phyloP scores from a whole-genome alignment of 2,329 filamentous ascomycete genomes.

The Pseudogymnoascus sp. region DNA sequence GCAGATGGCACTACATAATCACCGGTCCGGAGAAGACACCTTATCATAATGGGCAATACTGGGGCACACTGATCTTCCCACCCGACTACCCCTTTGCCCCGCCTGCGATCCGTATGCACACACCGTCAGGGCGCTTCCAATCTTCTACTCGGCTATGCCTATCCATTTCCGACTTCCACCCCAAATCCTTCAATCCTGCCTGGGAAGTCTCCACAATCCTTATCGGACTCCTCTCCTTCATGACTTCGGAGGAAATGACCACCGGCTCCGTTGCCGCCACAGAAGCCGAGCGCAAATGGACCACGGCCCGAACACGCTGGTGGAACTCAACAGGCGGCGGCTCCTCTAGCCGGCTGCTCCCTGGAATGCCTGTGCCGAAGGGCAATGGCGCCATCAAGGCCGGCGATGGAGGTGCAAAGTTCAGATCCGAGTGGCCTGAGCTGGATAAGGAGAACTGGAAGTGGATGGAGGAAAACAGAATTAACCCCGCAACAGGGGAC shows the following conservation, averaged over 20 bases:
- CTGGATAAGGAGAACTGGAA: slow-evolving; percentile 82
- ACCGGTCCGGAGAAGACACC: slow-evolving; percentile 91
- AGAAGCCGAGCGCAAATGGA: slow-evolving; percentile 66
- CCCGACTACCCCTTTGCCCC: slow-evolving; percentile 96
- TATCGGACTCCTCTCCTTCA: slow-evolving; percentile 89
- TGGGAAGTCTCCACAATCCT: slow-evolving; percentile 98
- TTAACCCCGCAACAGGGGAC: slow-evolving; percentile 70
- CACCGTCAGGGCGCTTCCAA: slow-evolving; percentile 89
- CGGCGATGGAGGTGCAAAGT: slow-evolving; percentile 87
- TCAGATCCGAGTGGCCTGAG: slow-evolving; percentile 82
- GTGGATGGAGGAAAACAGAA: slow-evolving; percentile 77
- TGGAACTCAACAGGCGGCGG: slow-evolving; percentile 95
- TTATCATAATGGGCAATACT: slow-evolving; percentile 93
- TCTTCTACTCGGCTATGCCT: slow-evolving; percentile 86
- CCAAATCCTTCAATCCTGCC: slow-evolving; percentile 94
- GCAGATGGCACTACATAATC: slow-evolving; percentile 87
- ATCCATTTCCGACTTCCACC: slow-evolving; percentile 95
- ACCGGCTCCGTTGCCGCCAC: slow-evolving; percentile 79
- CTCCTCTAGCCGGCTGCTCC: slow-evolving; percentile 46
- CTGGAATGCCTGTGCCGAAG: slow-evolving; percentile 45
- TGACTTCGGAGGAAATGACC: slow-evolving; percentile 98
- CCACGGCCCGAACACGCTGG: slow-evolving; percentile 75
- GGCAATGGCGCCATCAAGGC: slow-evolving; percentile 75
- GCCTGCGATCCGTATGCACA: slow-evolving; percentile 98
- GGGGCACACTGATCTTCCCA: slow-evolving; percentile 93